Conservation (phyloP, 371 early-diverging fungal genomes). For the Apophysomyces trapeziformis region DNA sequence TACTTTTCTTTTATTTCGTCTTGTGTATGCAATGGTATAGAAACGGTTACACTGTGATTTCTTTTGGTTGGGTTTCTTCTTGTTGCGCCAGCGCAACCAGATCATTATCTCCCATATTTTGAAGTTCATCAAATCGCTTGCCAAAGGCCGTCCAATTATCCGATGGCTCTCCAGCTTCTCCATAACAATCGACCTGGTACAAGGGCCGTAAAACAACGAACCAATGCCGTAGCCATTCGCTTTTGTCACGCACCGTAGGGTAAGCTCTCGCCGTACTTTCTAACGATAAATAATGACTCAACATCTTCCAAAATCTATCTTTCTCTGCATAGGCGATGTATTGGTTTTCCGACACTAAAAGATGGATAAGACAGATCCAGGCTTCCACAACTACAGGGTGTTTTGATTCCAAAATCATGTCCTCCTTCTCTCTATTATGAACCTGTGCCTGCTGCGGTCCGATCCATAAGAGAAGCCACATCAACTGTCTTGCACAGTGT, state of each 20-base stretch:
- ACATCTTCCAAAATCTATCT: background rate
- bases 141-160: background rate
- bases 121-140: background rate
- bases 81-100: slow-evolving; percentile 11
- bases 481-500: background rate
- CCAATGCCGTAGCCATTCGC: slow-evolving; percentile 2
- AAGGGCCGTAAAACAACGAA: background rate
- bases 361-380: slow-evolving; percentile 2
- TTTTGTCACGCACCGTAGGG: background rate
- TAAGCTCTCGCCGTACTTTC: background rate
- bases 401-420: background rate
- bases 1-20: too few relatives aligned
- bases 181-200: background rate
- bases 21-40: too few relatives aligned
- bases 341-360: slow-evolving; percentile 1
- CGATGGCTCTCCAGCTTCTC: background rate
- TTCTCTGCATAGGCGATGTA: background rate
- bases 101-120: background rate
- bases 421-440: background rate
- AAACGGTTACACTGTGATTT: background rate
- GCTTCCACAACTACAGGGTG: background rate
- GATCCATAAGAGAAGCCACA: background rate
- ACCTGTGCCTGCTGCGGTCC: background rate
- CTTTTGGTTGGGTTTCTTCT: background rate
- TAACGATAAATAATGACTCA: background rate